Evolutionary conservation across 208 protist genomes (phyloP).

Genomic region (Lotmaria passim): DNA sequence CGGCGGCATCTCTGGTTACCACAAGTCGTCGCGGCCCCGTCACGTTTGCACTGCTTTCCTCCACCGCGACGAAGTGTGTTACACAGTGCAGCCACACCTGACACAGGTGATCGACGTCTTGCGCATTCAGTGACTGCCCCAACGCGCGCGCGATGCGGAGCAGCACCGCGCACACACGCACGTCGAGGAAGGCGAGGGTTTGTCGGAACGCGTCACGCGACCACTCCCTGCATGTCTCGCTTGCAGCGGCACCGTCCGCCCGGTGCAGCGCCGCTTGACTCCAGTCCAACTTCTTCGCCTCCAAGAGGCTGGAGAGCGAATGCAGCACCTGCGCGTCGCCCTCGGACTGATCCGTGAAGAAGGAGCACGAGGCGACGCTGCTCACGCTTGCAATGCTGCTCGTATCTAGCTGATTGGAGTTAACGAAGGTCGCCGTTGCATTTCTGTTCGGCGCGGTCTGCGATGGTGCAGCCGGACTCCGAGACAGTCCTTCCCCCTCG

Average conservation of each 20-base stretch:
- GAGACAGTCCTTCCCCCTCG: neutral
- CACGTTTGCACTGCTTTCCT: conserved; percentile 12
- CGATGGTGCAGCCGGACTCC: neutral
- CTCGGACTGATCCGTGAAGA: conserved; percentile 4
- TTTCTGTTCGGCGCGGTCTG: neutral
- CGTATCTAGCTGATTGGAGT: conserved; percentile 17
- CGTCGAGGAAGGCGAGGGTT: conserved; percentile 56
- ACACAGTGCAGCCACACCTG: conserved; percentile 67
- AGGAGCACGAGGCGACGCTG: conserved; percentile 27
- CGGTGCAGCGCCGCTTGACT: conserved; percentile 33
- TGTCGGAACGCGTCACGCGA: conserved; percentile 63
- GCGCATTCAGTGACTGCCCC: conserved; percentile 50
- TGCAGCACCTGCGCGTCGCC: conserved; percentile 9
- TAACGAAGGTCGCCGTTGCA: conserved; percentile 19
- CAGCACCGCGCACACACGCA: conserved; percentile 56
- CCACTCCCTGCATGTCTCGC: conserved; percentile 43
- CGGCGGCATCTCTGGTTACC: neutral
- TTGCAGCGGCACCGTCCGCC: conserved; percentile 13
- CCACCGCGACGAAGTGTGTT: conserved; percentile 15
- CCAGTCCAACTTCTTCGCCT: conserved; percentile 31
- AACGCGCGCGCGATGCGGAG: conserved; percentile 53
- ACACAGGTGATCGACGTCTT: conserved; percentile 71
- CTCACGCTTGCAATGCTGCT: conserved; percentile 25
- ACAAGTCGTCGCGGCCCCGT: conserved; percentile 28
- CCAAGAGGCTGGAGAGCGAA: conserved; percentile 26